These are phyloP conservation scores for Uronychia setigera DNA, from an alignment of 73 alveolate genomes.

Conservation along the genomic window DNA sequence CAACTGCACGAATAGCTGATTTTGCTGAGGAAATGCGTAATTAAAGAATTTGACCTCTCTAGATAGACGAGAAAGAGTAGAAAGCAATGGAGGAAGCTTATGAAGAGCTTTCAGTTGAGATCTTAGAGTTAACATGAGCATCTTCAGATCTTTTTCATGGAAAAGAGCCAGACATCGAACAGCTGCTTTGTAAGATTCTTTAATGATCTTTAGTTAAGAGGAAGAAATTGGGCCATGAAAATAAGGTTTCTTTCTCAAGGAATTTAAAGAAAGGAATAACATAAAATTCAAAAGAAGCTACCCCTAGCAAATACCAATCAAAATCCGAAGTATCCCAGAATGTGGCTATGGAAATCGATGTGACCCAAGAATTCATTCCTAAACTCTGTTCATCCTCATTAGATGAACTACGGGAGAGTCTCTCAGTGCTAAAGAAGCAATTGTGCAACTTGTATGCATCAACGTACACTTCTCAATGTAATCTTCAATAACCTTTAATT, in stretches of 20 bases:
- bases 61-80: neutral
- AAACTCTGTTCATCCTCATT: neutral
- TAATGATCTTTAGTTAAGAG: neutral
- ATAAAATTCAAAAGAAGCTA: neutral
- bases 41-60: neutral
- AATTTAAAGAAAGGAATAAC: neutral
- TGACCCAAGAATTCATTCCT: neutral
- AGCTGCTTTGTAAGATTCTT: neutral
- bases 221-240: neutral
- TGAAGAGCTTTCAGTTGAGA: neutral
- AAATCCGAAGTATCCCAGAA: neutral
- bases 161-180: neutral
- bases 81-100: neutral
- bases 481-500: no score
- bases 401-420: neutral
- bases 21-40: neutral
- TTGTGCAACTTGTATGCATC: neutral
- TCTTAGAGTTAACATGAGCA: neutral
- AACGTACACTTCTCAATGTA: no score
- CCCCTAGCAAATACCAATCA: no score
- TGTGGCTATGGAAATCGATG: no score
- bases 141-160: neutral
- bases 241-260: neutral
- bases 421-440: neutral
- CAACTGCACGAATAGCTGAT: neutral